These are phyloP conservation scores for Marasmius tenuissimus DNA, from an alignment of 1,284 basidiomycete genomes.

Conservation along the genomic window DNA sequence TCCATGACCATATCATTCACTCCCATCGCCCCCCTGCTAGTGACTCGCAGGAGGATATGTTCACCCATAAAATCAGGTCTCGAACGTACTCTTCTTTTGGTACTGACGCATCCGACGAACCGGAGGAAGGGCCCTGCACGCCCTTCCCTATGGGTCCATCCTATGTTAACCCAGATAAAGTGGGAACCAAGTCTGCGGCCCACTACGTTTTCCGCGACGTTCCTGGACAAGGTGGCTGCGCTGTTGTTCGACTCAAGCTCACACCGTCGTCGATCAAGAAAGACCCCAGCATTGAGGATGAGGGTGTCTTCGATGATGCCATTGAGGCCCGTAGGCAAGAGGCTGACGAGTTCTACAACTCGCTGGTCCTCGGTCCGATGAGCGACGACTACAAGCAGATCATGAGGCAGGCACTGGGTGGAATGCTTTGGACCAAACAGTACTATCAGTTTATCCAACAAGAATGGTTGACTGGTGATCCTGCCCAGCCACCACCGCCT, in stretches of 20 bases:
- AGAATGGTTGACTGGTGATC: slow-evolving; percentile 95
- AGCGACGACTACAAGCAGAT: slow-evolving; percentile 93
- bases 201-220: slow-evolving; percentile 90
- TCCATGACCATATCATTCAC: slow-evolving; percentile 95
- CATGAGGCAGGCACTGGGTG: slow-evolving; percentile 94
- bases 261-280: slow-evolving; percentile 76
- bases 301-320: slow-evolving; percentile 85
- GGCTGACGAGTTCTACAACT: slow-evolving; percentile 93
- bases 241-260: slow-evolving; percentile 92
- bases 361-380: slow-evolving; percentile 78
- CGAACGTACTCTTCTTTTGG: slow-evolving; percentile 45
- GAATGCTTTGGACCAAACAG: slow-evolving; percentile 99
- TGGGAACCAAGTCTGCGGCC: slow-evolving; percentile 90
- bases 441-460: slow-evolving; percentile 96
- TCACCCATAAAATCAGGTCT: slow-evolving; percentile 49
- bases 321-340: slow-evolving; percentile 90
- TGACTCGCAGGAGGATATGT: slow-evolving; percentile 40
- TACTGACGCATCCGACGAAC: slow-evolving; percentile 28
- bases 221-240: slow-evolving; percentile 90
- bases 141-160: slow-evolving; percentile 49
- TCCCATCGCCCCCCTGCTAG: slow-evolving; percentile 67
- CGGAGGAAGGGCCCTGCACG: slow-evolving; percentile 51
- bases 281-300: slow-evolving; percentile 84
- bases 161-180: slow-evolving; percentile 87
- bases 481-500: slow-evolving; percentile 92